Evolutionary conservation across 1,139 yeast genomes (phyloP), one percentile per base, ranked within the genome.

Genomic region (Komagataea norvegica): DNA sequence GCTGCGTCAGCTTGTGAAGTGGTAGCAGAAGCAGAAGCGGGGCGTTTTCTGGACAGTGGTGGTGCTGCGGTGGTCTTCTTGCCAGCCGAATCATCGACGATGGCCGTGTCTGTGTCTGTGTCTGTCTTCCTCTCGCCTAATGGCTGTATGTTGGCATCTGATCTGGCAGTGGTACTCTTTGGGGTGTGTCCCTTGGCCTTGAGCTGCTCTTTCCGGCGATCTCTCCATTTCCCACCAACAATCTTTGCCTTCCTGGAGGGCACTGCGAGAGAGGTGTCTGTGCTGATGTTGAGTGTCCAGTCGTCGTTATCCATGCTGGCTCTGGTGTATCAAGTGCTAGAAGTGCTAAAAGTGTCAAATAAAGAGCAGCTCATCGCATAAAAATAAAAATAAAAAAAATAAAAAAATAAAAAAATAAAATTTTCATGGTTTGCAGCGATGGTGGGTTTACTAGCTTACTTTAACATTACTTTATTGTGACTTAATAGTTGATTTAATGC

Each of bases 221-320:
- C 94, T 51, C 75, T 80, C 94, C 94, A 84, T 51, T 72, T 71
- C 7, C 93, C 93, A 22, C 93, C 91, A 7, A 72, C 66, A 5
- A 74, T 67, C 48, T 77, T 79, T 6, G 45, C 9, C 3, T 22
- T 35, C 18, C 38, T 41, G 3, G 55, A 38, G 6, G 42, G 11
- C 1, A 41, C 37, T 0, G 29, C 29, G 1, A 49, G 29, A 6
- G 59, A 53, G 9, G 60, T 56, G 11, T 65, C 65, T 6, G 66
- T 59, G 31, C 78, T 70, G 55, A 84, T 79, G 57, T 84, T 84
- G 52, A 84, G 60, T 51, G 83, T 57, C 55, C 82, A 56, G 9
- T 83, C 91, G 57, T 77, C 84, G 58, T 81, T 89, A 21, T 37
- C 41, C 30, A 29, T 35, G 27, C 21, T 37, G n/a, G 11, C 11